phyloP scores from a whole-genome alignment of 352 stramenopile species.

The Elongisporangium undulatum region DNA sequence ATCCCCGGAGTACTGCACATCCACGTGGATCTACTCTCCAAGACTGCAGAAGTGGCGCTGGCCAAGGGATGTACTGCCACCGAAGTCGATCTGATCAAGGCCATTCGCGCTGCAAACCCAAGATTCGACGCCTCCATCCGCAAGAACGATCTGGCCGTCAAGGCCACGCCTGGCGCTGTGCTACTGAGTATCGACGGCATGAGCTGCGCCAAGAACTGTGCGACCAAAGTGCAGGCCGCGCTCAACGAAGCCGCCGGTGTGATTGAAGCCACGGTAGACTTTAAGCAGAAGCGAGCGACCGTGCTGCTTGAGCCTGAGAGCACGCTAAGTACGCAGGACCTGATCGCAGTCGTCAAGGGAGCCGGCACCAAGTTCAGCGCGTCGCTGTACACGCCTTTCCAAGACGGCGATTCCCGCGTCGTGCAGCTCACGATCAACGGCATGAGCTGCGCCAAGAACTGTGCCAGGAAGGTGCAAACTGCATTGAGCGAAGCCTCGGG shows the following conservation, averaged over 20 bases:
- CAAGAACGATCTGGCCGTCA: constrained; percentile 42
- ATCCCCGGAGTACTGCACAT: constrained; percentile 82
- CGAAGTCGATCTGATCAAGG: constrained; percentile 85
- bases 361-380: constrained; percentile 47
- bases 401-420: constrained; percentile 57
- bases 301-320: constrained; percentile 64
- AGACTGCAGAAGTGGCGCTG: constrained; percentile 68
- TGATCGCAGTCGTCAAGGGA: constrained; percentile 54
- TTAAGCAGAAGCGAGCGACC: constrained; percentile 60
- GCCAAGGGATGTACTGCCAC: constrained; percentile 77
- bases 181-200: constrained; percentile 74
- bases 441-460: constrained; percentile 81
- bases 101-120: constrained; percentile 65
- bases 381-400: constrained; percentile 64
- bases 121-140: constrained; percentile 70
- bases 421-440: constrained; percentile 67
- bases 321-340: constrained; percentile 52
- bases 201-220: constrained; percentile 69
- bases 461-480: constrained; percentile 63
- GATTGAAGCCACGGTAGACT: constrained; percentile 67
- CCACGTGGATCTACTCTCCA: constrained; percentile 79
- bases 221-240: constrained; percentile 44
- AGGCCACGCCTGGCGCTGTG: constrained; percentile 58
- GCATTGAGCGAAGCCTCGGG: constrained; percentile 52
- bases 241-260: constrained; percentile 48